Conservation (phyloP, 345 rosid species). For the Corymbia maculata region DNA sequence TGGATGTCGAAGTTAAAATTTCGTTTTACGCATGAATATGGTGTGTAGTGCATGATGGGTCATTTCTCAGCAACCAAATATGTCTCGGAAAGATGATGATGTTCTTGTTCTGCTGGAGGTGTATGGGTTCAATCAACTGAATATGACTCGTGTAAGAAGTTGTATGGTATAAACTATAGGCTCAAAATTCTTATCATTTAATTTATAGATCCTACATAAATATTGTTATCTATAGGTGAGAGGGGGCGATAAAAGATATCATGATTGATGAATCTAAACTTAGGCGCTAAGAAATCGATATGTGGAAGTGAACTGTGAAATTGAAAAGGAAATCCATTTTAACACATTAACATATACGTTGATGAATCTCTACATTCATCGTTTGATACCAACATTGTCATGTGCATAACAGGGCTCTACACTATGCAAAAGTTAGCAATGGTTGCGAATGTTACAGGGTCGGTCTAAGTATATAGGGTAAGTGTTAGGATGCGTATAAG, state of each 20-base stretch:
- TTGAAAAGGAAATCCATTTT: neutral
- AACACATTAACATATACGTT: accelerated
- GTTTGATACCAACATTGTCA: neutral
- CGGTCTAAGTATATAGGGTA: neutral
- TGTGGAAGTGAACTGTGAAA: neutral
- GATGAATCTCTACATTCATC: neutral
- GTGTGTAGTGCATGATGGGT: neutral
- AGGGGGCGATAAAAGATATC: neutral
- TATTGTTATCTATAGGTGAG: neutral
- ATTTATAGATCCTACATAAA: neutral
- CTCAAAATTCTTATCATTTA: neutral
- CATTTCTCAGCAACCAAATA: neutral
- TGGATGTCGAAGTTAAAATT: neutral
- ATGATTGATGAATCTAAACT: neutral
- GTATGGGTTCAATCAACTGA: neutral
- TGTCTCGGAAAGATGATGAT: neutral
- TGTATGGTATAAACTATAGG: neutral
- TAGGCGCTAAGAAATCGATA: neutral
- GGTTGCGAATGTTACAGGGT: neutral
- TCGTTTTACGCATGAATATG: neutral
- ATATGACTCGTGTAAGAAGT: neutral
- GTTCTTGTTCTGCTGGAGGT: neutral
- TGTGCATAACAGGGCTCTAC: neutral
- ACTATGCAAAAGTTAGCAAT: neutral
- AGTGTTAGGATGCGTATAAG: neutral